phyloP scores from a whole-genome alignment of 2,329 filamentous ascomycete genomes.

The Exophiala sp. region DNA sequence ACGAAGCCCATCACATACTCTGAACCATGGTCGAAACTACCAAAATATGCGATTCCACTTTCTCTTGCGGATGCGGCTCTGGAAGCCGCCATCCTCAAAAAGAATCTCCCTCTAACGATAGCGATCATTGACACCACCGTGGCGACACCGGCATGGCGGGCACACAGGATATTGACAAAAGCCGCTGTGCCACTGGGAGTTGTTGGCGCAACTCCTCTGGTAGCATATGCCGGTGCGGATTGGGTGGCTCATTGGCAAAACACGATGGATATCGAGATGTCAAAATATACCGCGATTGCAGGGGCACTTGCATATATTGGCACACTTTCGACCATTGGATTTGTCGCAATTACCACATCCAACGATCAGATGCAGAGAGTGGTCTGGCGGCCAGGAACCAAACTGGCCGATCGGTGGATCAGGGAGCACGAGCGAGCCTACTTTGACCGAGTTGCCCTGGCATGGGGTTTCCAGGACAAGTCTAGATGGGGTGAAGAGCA shows the following conservation, averaged over 20 bases:
- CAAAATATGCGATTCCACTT: slow-evolving; percentile 69
- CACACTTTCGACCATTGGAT: slow-evolving; percentile 75
- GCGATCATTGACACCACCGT: slow-evolving; percentile 67
- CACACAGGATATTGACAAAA: slow-evolving; percentile 43
- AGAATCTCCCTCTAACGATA: slow-evolving; percentile 73
- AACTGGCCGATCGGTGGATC: slow-evolving; percentile 77
- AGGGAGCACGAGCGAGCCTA: slow-evolving; percentile 86
- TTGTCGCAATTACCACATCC: slow-evolving; percentile 77
- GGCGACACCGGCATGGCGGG: slow-evolving; percentile 41
- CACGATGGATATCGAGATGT: slow-evolving; percentile 71
- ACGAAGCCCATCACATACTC: slow-evolving; percentile 59
- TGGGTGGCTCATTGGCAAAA: slow-evolving; percentile 65
- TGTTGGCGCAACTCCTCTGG: slow-evolving; percentile 34
- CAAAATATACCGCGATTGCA: slow-evolving; percentile 73
- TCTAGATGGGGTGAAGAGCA: slow-evolving; percentile 84
- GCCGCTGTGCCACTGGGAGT: slow-evolving; percentile 41
- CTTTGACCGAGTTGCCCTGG: slow-evolving; percentile 77
- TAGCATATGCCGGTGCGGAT: slow-evolving; percentile 56
- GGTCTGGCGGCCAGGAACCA: slow-evolving; percentile 80
- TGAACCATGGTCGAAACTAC: slow-evolving; percentile 63
- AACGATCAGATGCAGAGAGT: slow-evolving; percentile 96
- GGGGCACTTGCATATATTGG: slow-evolving; percentile 80
- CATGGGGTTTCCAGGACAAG: slow-evolving; percentile 86
- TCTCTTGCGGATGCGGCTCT: slow-evolving; percentile 70
- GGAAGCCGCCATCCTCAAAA: slow-evolving; percentile 72